Conservation (phyloP, 345 rosid genomes). For the Ailanthus altissimus region DNA sequence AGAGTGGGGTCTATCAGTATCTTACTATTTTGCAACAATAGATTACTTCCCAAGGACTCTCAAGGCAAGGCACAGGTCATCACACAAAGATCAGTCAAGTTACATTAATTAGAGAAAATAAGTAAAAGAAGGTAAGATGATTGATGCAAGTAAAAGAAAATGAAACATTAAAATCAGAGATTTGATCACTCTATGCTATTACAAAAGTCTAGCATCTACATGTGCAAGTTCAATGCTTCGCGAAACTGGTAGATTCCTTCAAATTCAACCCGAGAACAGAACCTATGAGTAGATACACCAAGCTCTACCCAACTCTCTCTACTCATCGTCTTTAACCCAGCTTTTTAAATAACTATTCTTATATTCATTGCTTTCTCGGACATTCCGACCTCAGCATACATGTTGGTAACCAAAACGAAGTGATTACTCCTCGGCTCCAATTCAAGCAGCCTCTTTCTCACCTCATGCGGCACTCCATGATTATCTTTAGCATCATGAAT, state of each 20-base stretch:
- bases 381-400: slow-evolving; percentile 74
- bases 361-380: slow-evolving; percentile 72
- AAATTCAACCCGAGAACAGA: slow-evolving; percentile 61
- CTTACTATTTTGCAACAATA: neutral
- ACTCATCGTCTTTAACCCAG: slow-evolving; percentile 57
- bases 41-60: neutral
- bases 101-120: neutral
- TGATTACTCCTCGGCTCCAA: slow-evolving; percentile 82
- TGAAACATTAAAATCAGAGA: neutral
- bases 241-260: slow-evolving; percentile 40
- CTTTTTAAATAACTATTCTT: slow-evolving; percentile 58
- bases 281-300: slow-evolving; percentile 53
- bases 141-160: neutral
- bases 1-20: neutral
- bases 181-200: neutral
- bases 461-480: slow-evolving; percentile 48
- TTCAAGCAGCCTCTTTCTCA: slow-evolving; percentile 58
- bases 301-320: slow-evolving; percentile 73
- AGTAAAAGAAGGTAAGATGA: neutral
- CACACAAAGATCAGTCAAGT: neutral
- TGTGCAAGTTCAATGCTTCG: slow-evolving; percentile 49
- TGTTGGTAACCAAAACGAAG: slow-evolving; percentile 72
- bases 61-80: neutral
- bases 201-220: slow-evolving; percentile 32
- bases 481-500: slow-evolving; percentile 44